Conservation (phyloP, 2,329 filamentous ascomycete species). For the Sporothrix luriei region DNA sequence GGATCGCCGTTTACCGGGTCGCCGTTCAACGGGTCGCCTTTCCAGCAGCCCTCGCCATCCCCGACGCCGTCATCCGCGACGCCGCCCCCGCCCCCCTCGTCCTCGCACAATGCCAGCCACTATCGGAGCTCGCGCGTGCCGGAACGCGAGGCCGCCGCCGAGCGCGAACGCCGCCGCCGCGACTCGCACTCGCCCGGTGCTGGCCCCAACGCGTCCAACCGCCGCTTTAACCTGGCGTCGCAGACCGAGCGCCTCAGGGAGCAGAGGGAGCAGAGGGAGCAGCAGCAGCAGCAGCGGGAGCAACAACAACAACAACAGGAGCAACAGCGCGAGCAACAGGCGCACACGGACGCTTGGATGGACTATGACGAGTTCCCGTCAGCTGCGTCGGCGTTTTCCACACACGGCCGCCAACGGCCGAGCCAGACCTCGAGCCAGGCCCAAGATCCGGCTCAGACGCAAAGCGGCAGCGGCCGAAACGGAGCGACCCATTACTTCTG, state of each 20-base stretch:
- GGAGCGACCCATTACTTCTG: slow-evolving; percentile 19
- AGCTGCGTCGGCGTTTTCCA: not conserved
- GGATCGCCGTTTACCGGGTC: slow-evolving; percentile 13
- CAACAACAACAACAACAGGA: not conserved
- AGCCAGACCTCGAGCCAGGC: not conserved
- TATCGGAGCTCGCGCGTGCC: slow-evolving; percentile 33
- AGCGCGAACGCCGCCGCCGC: slow-evolving; percentile 34
- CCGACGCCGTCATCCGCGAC: slow-evolving; percentile 17
- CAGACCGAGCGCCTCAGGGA: not conserved
- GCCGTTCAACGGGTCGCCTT: slow-evolving; percentile 4
- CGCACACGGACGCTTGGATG: slow-evolving; percentile 25
- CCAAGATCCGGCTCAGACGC: not conserved
- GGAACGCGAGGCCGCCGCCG: slow-evolving; percentile 24
- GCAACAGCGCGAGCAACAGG: slow-evolving; percentile 8
- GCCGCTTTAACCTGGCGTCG: not conserved
- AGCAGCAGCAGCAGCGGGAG: not conserved
- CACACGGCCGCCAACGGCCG: not conserved
- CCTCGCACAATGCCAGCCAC: not conserved
- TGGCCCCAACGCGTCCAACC: slow-evolving; percentile 16
- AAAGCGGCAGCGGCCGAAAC: slow-evolving; percentile 14
- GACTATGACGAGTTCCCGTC: slow-evolving; percentile 5
- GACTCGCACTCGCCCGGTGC: slow-evolving; percentile 35
- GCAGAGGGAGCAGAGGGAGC: slow-evolving; percentile 22
- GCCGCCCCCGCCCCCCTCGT: slow-evolving; percentile 14
- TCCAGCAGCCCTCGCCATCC: not conserved